Percentiles rank a stretch among this genome's conserved stretches.
These are phyloP conservation scores for Pelargonium cotyledonis DNA, from an alignment of 441 rosid genomes.

Conservation along the genomic window DNA sequence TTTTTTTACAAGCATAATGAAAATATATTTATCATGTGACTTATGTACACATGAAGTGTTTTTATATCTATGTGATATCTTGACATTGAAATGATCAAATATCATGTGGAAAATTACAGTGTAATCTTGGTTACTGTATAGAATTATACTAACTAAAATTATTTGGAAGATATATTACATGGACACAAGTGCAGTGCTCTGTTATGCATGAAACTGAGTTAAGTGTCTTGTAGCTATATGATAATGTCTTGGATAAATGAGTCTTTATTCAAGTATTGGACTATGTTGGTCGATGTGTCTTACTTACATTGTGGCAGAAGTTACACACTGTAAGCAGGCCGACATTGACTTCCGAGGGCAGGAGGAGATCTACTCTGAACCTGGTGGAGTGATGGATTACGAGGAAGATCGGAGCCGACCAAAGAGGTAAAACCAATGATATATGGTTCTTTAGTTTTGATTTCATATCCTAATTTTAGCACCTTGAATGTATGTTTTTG, in stretches of 20 bases:
- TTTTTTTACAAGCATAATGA: neutral
- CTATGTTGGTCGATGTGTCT: slow-evolving; percentile 83
- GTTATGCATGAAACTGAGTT: neutral
- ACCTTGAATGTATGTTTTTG: no score
- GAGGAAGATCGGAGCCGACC: slow-evolving; percentile 91
- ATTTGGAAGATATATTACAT: no score
- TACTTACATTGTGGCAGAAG: slow-evolving; percentile 99
- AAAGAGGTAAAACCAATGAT: slow-evolving; percentile 59
- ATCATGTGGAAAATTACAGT: neutral
- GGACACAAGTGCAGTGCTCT: neutral
- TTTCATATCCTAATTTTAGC: neutral
- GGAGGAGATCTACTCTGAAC: slow-evolving; percentile 88
- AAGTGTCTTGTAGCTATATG: neutral
- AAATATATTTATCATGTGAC: neutral
- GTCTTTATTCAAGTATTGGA: slow-evolving; percentile 32
- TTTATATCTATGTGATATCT: no score
- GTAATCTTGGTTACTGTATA: no score
- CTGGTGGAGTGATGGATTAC: slow-evolving; percentile 97
- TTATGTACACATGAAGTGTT: neutral
- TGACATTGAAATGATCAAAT: no score
- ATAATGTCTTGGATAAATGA: slow-evolving; percentile 11
- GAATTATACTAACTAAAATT: no score
- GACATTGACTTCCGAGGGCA: slow-evolving; percentile 79
- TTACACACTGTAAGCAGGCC: slow-evolving; percentile 92
- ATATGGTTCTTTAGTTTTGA: neutral